These are phyloP conservation scores for Euphrasia arctica DNA, from an alignment of 305 asterid species.

Conservation along the genomic window DNA sequence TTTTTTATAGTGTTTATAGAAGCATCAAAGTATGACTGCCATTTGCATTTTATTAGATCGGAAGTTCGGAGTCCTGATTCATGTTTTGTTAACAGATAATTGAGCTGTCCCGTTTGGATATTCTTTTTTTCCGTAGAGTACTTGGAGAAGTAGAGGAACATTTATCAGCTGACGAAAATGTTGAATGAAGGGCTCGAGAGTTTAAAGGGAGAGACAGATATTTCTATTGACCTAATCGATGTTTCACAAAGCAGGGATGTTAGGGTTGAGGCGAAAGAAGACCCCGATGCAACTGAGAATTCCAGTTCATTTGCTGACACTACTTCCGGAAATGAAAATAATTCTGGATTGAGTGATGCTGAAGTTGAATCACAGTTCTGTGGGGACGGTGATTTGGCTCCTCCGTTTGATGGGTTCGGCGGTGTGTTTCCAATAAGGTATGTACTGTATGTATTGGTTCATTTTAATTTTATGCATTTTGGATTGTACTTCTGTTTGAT, in stretches of 20 bases:
- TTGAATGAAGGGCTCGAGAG: constrained; percentile 35
- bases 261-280: constrained; percentile 53
- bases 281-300: constrained; percentile 82
- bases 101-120: too few species aligned
- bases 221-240: constrained; percentile 47
- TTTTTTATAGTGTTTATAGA: neutral
- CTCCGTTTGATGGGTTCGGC: constrained; percentile 62
- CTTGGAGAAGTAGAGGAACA: constrained; percentile 19
- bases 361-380: constrained; percentile 78
- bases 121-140: neutral
- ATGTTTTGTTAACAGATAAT: constrained; percentile 12
- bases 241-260: constrained; percentile 43
- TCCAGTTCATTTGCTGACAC: constrained; percentile 84
- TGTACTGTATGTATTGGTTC: constrained; percentile 4
- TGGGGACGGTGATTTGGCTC: constrained; percentile 46
- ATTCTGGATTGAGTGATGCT: constrained; percentile 64
- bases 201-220: constrained; percentile 35
- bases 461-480: neutral
- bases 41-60: constrained; percentile 2
- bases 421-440: constrained; percentile 71
- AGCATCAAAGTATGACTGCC: neutral
- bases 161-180: constrained; percentile 28
- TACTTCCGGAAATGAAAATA: constrained; percentile 55
- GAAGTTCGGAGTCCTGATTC: neutral
- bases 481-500: neutral